Base-by-base conservation (phyloP, 2,329 filamentous ascomycete species). In the Talaromyces sp. region DNA sequence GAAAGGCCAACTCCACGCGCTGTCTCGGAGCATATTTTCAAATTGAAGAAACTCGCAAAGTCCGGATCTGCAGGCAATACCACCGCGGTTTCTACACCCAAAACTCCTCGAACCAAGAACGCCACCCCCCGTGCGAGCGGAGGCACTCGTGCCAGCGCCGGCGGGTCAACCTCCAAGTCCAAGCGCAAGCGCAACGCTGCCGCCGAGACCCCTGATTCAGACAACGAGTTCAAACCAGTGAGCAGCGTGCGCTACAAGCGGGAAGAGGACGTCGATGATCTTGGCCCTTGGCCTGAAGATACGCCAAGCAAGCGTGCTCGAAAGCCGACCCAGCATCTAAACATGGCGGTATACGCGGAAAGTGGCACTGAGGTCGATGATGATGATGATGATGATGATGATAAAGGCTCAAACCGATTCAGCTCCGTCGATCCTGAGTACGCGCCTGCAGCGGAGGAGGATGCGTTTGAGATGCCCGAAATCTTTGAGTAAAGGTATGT, bases 1-100 rank as follows among this genome's bases (percentile, higher is more conserved):
- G 64, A 65, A 11, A 51, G 22, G 15, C 64, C 64, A 11, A 65
- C 64, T n/a, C 29, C 59, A 1, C 59, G 64, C 5, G 64, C 64
- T 13, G 61, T 65, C 5, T 65, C 64, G 0, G 64, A 65, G 27
- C 64, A 61, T 11, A 53, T 65, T 5, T 65, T 59, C 40, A 65
- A 43, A 15, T 40, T 65, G 5, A 65, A 58, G 5, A 61, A 65
- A 25, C 40, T 51, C 4, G 64, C 64, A 11, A 49, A 40, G 31
- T 19, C 53, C 1, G 60, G 49, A 2, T 36, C 27, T 6, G 38
- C 22, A 5, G 58, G 25, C 5, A 43, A 5, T 10, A 17, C 17
- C 31, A 51, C 58, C 25, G 43, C 59, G 3, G 15, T 15, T 2
- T 31, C 22, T 1, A 58, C 64, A 5, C 64, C 59, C 1, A 11